These are phyloP conservation scores for Candida arabinofermentans DNA, from an alignment of 805 yeast genomes.

Conservation along the genomic window DNA sequence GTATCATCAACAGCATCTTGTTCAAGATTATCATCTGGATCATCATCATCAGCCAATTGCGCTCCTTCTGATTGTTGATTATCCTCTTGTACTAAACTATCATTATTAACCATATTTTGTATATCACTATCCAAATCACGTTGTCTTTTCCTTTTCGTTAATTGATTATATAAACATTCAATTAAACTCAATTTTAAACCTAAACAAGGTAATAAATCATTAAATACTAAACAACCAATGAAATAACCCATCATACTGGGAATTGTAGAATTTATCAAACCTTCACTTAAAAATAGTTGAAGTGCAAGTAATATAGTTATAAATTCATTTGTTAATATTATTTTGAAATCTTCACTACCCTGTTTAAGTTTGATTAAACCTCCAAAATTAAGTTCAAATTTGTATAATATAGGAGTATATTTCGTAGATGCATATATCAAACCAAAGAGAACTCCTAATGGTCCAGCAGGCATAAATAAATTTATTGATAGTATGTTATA, in stretches of 20 bases:
- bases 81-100: conserved; percentile 2
- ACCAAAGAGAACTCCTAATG: conserved; percentile 37
- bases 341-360: conserved; percentile 18
- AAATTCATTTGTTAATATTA: conserved; percentile 32
- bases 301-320: conserved; percentile 25
- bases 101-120: conserved; percentile 11
- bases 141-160: conserved; percentile 6
- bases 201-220: conserved; percentile 41
- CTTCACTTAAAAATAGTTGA: conserved; percentile 43
- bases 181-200: conserved; percentile 23
- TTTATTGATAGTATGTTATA: conserved; percentile 32
- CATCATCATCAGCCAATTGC: conserved; percentile 13
- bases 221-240: conserved; percentile 40
- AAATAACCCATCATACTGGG: conserved; percentile 40
- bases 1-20: conserved; percentile 43
- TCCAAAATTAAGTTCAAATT: conserved; percentile 34
- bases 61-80: conserved; percentile 6
- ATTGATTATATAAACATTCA: conserved; percentile 14
- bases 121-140: conserved; percentile 10
- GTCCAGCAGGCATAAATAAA: conserved; percentile 43
- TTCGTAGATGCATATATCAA: conserved; percentile 37
- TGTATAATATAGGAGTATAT: conserved; percentile 38
- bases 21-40: conserved; percentile 10
- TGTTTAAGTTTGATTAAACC: conserved; percentile 16
- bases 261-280: conserved; percentile 31